A percentile compares a stretch with the other conserved stretches of the same genome.
Conservation (phyloP, 2,329 filamentous ascomycete genomes). For the Penicillium sp. region DNA sequence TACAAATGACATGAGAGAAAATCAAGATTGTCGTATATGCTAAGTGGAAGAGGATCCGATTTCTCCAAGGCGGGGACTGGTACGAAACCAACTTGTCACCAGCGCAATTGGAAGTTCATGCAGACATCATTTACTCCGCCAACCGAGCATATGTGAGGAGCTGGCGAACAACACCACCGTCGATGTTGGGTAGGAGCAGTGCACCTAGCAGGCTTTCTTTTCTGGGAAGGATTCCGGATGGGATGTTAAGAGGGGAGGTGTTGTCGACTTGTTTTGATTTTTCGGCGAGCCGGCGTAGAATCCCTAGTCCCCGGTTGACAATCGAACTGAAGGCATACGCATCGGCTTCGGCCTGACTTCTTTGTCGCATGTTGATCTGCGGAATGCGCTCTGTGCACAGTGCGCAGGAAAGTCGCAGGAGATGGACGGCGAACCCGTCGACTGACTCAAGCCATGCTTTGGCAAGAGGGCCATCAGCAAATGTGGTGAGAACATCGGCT, state of each 20-base stretch:
- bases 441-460: conserved; percentile 77
- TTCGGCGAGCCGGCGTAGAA: conserved; percentile 66
- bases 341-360: conserved; percentile 41
- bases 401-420: conserved; percentile 71
- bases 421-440: conserved; percentile 77
- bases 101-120: background rate
- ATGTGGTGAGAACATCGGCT: conserved; percentile 78
- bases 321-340: conserved; percentile 51
- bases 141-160: conserved; percentile 63
- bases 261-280: conserved; percentile 59
- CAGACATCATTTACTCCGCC: conserved; percentile 38
- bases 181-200: conserved; percentile 63
- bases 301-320: conserved; percentile 63
- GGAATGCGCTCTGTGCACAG: conserved; percentile 63
- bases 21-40: conserved; percentile 22
- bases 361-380: conserved; percentile 34
- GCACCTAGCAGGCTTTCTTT: conserved; percentile 66
- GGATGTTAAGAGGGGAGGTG: conserved; percentile 50
- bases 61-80: background rate
- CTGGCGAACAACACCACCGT: conserved; percentile 63
- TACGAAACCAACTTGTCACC: background rate
- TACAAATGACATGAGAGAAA: conserved; percentile 29
- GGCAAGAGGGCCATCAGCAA: conserved; percentile 72
- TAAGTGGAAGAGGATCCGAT: conserved; percentile 5
- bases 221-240: conserved; percentile 62